Evolutionary conservation across 129 eudicot genomes (phyloP).

Genomic region (Artemisia tridentata): DNA sequence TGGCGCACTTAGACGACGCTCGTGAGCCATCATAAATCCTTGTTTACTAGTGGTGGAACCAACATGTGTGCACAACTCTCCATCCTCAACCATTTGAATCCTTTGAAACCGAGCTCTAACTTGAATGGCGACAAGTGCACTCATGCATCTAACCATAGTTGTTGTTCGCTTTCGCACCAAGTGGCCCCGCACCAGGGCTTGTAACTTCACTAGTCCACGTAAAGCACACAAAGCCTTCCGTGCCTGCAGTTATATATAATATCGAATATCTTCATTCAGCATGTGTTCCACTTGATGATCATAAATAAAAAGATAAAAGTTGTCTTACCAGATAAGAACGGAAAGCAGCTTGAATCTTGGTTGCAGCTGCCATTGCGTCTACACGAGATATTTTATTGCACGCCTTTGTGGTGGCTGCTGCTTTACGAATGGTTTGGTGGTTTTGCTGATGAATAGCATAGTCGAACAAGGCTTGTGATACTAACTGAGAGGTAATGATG

Average conservation of each 20-base stretch:
- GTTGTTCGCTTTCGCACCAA: slow-evolving; percentile 67
- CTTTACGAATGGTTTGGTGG: slow-evolving; percentile 12
- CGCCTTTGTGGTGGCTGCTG: neutral
- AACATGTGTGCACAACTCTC: slow-evolving; percentile 3
- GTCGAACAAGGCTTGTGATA: slow-evolving; percentile 43
- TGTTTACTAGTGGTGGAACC: slow-evolving; percentile 3
- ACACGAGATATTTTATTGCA: neutral
- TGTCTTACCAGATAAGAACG: slow-evolving; percentile 63
- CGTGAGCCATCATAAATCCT: slow-evolving; percentile 15
- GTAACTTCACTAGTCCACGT: slow-evolving; percentile 76
- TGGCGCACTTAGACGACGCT: slow-evolving; percentile 22
- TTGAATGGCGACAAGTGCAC: slow-evolving; percentile 67
- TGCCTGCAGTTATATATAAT: slow-evolving; percentile 41
- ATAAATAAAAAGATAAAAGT: neutral
- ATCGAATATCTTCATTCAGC: neutral
- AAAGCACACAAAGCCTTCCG: slow-evolving; percentile 69
- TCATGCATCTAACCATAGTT: slow-evolving; percentile 58
- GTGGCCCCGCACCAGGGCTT: slow-evolving; percentile 76
- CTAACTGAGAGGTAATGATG: slow-evolving; percentile 36
- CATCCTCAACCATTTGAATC: slow-evolving; percentile 47
- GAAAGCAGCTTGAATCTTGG: slow-evolving; percentile 59
- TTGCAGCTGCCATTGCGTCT: slow-evolving; percentile 50
- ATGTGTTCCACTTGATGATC: neutral
- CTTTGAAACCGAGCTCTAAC: slow-evolving; percentile 74
- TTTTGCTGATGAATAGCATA: slow-evolving; percentile 28